Evolutionary conservation across 441 rosid genomes (phyloP), one percentile per base, ranked within the genome.

Genomic region (Hypseocharis bilobata): DNA sequence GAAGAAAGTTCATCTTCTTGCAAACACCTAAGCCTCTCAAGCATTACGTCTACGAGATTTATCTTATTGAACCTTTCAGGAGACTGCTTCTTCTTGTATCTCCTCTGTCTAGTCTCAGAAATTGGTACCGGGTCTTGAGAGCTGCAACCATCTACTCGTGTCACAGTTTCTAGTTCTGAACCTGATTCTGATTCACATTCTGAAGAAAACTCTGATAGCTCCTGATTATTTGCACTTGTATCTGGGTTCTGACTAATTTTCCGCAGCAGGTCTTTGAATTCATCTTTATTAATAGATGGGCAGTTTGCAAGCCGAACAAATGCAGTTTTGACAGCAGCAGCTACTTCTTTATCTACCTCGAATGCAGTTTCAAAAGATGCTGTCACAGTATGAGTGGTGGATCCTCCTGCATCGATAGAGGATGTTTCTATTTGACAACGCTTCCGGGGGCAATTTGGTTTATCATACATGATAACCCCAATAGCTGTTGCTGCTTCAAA

Each of bases 321-420:
- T 25, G 97, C 98, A 67, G 75, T 70, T 77, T 88, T 93, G 62
- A 90, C 92, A 32, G 91, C 96, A 40, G 88, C 83, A 64, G 96
- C 90, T 34, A 93, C 97, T 82, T 93, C 87, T 78, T 88, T 90
- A 74, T 93, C 96, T 0, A 93, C 96, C 66, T 88, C 96, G 70
- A 90, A 90, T 51, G 92, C 87, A 51, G 92, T 88, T 82, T 87
- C 91, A 40, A 93, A 92, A 60, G 96, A 93, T 26, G 92, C 89
- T 44, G 85, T 84, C 26, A 87, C 86, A 2, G 85, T 86, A 74
- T 85, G 91, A 61, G 96, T 79, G 58, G 88, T 76, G 71, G 86
- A 85, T 22, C 78, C 80, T 40, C 79, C 84, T 71, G 76, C 85
- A 54, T 78, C 77, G 64, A 59, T 64, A 2, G 77, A 77, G 26